Evolutionary conservation across 2,329 filamentous ascomycete species (phyloP).

Genomic region (Beauveria caledonica): DNA sequence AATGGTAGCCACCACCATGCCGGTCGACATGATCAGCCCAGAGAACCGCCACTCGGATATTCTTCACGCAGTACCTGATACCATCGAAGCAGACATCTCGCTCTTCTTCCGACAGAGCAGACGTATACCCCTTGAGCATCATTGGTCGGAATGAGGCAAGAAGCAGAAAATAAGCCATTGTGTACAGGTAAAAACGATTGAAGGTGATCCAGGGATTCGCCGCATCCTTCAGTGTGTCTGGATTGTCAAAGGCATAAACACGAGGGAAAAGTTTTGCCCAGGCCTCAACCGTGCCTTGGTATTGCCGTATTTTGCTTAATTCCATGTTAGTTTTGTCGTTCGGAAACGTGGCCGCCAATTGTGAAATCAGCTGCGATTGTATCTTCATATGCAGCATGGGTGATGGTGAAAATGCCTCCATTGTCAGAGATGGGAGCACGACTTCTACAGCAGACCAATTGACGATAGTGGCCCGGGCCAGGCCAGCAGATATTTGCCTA

Average conservation of each 20-base stretch:
- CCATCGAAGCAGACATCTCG: constrained; percentile 32
- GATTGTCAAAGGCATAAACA: constrained; percentile 28
- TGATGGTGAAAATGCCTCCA: constrained; percentile 13
- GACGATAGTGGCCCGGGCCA: constrained; percentile 15
- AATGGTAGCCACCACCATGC: constrained; percentile 39
- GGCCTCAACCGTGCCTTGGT: constrained; percentile 27
- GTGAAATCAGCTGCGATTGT: constrained; percentile 26
- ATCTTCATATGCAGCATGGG: constrained; percentile 25
- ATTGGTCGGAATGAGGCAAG: constrained; percentile 37
- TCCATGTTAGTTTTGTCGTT: constrained; percentile 21
- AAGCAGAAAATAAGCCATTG: constrained; percentile 35
- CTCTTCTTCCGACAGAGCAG: constrained; percentile 23
- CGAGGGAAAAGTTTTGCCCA: constrained; percentile 37
- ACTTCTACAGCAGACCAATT: constrained; percentile 12
- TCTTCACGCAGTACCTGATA: constrained; percentile 33
- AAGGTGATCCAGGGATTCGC: constrained; percentile 34
- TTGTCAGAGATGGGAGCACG: constrained; percentile 12
- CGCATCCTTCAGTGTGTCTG: constrained; percentile 34
- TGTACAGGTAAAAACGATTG: constrained; percentile 38
- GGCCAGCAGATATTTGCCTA: constrained; percentile 29
- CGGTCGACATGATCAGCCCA: constrained; percentile 7
- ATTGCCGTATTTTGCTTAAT: constrained; percentile 23
- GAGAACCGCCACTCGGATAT: constrained; percentile 30
- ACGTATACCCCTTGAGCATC: constrained; percentile 30
- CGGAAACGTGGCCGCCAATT: constrained; percentile 19